phyloP scores from a whole-genome alignment of 2,329 filamentous ascomycete species.

The Fusarium sp. region DNA sequence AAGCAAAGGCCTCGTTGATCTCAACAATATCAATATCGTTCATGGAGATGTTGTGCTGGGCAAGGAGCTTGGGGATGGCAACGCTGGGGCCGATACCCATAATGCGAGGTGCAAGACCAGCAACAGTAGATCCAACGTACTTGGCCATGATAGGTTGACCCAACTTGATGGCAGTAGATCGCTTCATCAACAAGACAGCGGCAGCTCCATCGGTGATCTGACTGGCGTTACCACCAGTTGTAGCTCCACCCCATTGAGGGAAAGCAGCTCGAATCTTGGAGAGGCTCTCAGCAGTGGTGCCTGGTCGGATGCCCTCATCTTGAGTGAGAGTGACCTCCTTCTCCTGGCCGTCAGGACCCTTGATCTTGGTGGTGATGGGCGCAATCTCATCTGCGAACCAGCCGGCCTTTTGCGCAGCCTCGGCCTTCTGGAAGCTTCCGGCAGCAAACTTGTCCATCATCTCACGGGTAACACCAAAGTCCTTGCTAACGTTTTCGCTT shows the following conservation, averaged over 20 bases:
- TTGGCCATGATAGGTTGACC: constrained; percentile 94
- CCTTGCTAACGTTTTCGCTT: constrained; percentile 91
- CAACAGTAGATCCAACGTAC: constrained; percentile 90
- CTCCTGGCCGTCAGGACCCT: constrained; percentile 83
- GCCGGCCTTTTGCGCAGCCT: constrained; percentile 89
- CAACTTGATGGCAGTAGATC: constrained; percentile 85
- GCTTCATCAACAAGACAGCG: constrained; percentile 92
- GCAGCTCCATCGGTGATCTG: constrained; percentile 96
- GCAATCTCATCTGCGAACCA: constrained; percentile 95
- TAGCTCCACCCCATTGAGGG: constrained; percentile 85
- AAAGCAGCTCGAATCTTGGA: constrained; percentile 91
- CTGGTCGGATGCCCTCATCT: constrained; percentile 91
- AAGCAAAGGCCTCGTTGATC: constrained; percentile 97
- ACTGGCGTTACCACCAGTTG: constrained; percentile 92
- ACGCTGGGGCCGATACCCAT: constrained; percentile 92
- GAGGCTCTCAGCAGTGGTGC: constrained; percentile 86
- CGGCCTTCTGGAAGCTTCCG: constrained; percentile 88
- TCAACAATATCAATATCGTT: constrained; percentile 91
- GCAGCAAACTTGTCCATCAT: constrained; percentile 86
- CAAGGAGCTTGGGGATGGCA: constrained; percentile 83
- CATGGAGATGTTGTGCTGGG: constrained; percentile 79
- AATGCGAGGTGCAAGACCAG: constrained; percentile 89
- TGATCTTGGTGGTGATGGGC: constrained; percentile 83
- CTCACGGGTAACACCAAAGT: constrained; percentile 86
- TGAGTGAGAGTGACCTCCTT: constrained; percentile 81